Base-by-base conservation (phyloP, 2,329 filamentous ascomycete species). In the Didymella lethalis region DNA sequence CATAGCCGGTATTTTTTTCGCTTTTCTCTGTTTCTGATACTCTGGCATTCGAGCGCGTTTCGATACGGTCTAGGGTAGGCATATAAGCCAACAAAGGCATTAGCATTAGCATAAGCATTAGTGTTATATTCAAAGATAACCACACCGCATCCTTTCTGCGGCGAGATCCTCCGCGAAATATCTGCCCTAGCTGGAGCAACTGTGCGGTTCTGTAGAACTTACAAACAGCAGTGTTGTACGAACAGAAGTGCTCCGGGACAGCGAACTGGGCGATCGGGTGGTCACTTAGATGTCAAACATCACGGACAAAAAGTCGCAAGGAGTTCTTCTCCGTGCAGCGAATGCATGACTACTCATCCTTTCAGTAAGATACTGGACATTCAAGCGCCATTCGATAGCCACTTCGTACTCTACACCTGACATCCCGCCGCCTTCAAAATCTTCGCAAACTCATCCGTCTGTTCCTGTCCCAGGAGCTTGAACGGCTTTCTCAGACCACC, bases 401-500 rank as follows among this genome's bases (percentile, higher is more conserved):
- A 61, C 40, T 54, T 45, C 2, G 46, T 48, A 47, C 55, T 59
- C 47, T 49, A 41, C 7, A 52, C 41, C 38, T 36, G n/a, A 28
- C 20, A 20, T 8, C 47, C 50, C 11, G 59, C 46, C 2, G 54
- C 50, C 29, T 20, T 29, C 2, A 62, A 16, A 16, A 62, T 59
- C 7, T 38, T 14, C 25, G 59, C 45, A 4, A 62, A 14, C 31
- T 62, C 50, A 6, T 48, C 55, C 12, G 57, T 61, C 46, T 54
- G 34, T 16, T 61, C 29, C 43, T 52, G 41, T 1, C 32, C 50
- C 12, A 80, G 64, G 47, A 84, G 62, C 11, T 72, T 67, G 67
- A 84, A 84, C 0, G 82, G 82, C 74, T 82, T 84, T 54, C 82
- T 73, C 60, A 83, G 40, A 3, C 81, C 82, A 18, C 82, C 82